Base-by-base conservation (phyloP, 768 basidiomycete genomes). In the Termitomyces sp. region DNA sequence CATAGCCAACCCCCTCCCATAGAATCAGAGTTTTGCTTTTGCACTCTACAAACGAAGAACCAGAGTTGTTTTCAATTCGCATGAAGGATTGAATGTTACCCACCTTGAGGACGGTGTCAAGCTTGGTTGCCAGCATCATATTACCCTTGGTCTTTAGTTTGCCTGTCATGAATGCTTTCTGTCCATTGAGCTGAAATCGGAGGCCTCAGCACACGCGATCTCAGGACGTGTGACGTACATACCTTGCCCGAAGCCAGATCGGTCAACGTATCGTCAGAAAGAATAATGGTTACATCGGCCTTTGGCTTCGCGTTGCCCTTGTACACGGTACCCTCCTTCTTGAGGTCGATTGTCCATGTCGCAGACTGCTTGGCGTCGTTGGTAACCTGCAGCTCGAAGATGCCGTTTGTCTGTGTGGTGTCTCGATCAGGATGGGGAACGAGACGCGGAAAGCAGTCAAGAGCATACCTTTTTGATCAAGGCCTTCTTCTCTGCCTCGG, bases 151-250 rank as follows among this genome's bases (percentile, higher is more conserved):
- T 88, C 82, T 95, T 96, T 47, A 97, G 82, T 66, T 91, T 90
- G 27, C 94, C 94, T 7, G 89, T 91, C 90, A 98, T 92, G 76
- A 94, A 97, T 20, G 94, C 94, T 67, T 94, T 94, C 72, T 97
- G 94, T 18, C 91, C 94, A 63, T 90, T 92, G 42, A 89, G 75
- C 88, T 92, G 25, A 58, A 27, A 46, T 36, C 23, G 11, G 43
- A n/a, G 33, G 7, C 42, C 39, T 46, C n/a, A 49, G 43, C 32
- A n/a, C 38, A 47, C 16, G 16, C n/a, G 15, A 22, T 7, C 23
- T 1, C 5, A 7, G 5, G 36, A 41, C 38, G 44, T 33, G 7
- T 32, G 22, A 31, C 44, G 18, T 27, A 25, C 7, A 51, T 60
- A 87, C 87, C 78, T 91, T 89, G 64, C 88, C 89, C 36, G 73